A percentile compares a stretch with the other conserved stretches of the same genome.
These are phyloP conservation scores for Macrolepiota dolichaula DNA, from an alignment of 768 basidiomycete genomes.

Conservation along the genomic window DNA sequence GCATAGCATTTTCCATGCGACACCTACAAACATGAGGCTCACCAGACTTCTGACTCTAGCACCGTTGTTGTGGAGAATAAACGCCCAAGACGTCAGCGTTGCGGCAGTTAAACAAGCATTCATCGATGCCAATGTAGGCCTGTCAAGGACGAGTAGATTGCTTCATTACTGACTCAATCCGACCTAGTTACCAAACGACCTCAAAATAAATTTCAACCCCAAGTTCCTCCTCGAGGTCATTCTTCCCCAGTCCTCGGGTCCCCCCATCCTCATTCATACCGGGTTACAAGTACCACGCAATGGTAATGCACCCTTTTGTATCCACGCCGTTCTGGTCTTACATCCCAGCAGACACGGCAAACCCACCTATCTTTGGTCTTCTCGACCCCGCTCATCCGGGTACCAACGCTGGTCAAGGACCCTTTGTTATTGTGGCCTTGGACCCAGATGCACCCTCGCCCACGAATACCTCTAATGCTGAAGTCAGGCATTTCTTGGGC, in stretches of 20 bases:
- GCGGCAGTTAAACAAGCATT: slow-evolving; percentile 21
- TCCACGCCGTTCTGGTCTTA: background rate
- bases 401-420: slow-evolving; percentile 18
- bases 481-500: slow-evolving; percentile 43
- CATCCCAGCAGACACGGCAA: slow-evolving; percentile 27
- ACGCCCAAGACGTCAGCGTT: slow-evolving; percentile 22
- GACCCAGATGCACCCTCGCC: slow-evolving; percentile 46
- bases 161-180: background rate
- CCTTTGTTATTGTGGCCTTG: slow-evolving; percentile 37
- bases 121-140: slow-evolving; percentile 20
- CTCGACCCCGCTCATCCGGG: slow-evolving; percentile 19
- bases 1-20: background rate
- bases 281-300: slow-evolving; percentile 24
- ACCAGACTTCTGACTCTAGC: background rate
- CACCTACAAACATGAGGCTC: background rate
- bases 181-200: slow-evolving; percentile 20
- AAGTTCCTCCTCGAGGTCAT: slow-evolving; percentile 24
- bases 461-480: slow-evolving; percentile 29
- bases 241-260: slow-evolving; percentile 18
- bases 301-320: slow-evolving; percentile 12
- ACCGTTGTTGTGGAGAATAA: background rate
- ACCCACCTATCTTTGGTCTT: slow-evolving; percentile 28
- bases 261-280: slow-evolving; percentile 21
- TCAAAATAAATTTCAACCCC: slow-evolving; percentile 24
- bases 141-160: background rate